Conservation (phyloP, 495 filamentous ascomycete species). For the Ramalina peruviana region DNA sequence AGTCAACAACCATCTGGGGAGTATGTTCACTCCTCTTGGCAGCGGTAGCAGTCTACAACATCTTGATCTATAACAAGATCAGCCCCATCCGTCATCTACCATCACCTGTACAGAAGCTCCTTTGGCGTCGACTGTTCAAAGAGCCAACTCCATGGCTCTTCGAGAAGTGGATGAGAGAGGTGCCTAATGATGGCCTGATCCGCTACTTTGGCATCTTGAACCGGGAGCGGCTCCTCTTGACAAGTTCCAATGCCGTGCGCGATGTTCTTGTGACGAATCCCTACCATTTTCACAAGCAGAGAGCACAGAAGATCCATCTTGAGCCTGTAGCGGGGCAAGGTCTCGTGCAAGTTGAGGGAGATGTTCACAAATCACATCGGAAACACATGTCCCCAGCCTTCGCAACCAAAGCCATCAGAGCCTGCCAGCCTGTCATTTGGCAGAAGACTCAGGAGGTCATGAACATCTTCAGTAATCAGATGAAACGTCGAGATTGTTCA, state of each 20-base stretch:
- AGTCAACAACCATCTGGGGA: no score
- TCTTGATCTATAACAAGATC: conserved; percentile 52
- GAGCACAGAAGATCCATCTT: conserved; percentile 10
- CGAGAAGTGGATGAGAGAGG: conserved; percentile 12
- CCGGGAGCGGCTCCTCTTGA: conserved; percentile 15
- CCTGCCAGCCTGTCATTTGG: conserved; percentile 62
- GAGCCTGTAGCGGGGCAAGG: conserved; percentile 15
- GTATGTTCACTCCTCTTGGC: conserved; percentile 8
- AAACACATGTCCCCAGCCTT: conserved; percentile 58
- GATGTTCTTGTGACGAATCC: conserved; percentile 16
- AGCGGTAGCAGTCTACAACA: conserved; percentile 28
- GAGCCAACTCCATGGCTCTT: not conserved
- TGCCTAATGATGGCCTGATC: conserved; percentile 23
- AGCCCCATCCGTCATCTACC: conserved; percentile 54
- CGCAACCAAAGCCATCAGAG: conserved; percentile 52
- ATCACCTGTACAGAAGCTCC: conserved; percentile 29
- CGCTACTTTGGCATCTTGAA: conserved; percentile 16
- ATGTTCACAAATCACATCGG: conserved; percentile 30
- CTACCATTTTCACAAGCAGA: conserved; percentile 19
- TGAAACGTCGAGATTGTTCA: not conserved
- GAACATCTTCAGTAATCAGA: not conserved
- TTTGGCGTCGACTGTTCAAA: not conserved
- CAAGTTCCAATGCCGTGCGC: conserved; percentile 11
- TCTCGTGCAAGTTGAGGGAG: conserved; percentile 17
- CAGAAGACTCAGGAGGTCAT: conserved; percentile 16